Base-by-base conservation (phyloP, 192 early-diverging fungal genomes). In the Podochytrium sp. region DNA sequence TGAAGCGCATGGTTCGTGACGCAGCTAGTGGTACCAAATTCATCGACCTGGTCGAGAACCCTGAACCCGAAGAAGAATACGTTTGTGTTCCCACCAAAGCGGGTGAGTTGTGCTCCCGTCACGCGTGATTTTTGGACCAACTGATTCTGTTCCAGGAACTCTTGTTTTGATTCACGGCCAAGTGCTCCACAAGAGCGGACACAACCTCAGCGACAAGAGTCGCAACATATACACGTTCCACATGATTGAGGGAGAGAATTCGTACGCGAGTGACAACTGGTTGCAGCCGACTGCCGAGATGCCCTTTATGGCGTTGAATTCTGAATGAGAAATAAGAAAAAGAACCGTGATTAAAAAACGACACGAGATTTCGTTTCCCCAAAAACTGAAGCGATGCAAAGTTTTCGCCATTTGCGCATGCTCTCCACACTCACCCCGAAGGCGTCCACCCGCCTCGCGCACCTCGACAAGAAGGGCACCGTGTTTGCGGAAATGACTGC, bases 151-250 rank as follows among this genome's bases (percentile, higher is more conserved):
- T 25, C 32, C 43, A 78, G 85, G 85, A 4, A 89, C 93, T 0
- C 76, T 98, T 27, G 96, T 98, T 16, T 81, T 98, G 34, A 94
- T 98, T 66, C 93, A 98, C 65, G 96, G 96, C 1, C 87, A 88
- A 10, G 90, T 95, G 3, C 67, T 93, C 47, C 96, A 96, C 76
- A 89, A 90, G 76, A 95, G 93, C 3, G 87, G 89, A 34, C 91
- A 87, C 57, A 98, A 98, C 77, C 65, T 71, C 16, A 94, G 92
- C 30, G 73, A 80, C 40, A 87, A 90, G 72, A 91, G 91, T 37
- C 90, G 96, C 3, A 96, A 86, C 79, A 96, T 96, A 53, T 98
- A 98, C 78, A 98, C 96, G 0, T 98, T 98, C 86, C 96, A 98
- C 78, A 85, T 91, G 25, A 91, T 98, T 76, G 96, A 98, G 43